Conservation (phyloP, 2,329 filamentous ascomycete genomes). For the Colletotrichum cereale region DNA sequence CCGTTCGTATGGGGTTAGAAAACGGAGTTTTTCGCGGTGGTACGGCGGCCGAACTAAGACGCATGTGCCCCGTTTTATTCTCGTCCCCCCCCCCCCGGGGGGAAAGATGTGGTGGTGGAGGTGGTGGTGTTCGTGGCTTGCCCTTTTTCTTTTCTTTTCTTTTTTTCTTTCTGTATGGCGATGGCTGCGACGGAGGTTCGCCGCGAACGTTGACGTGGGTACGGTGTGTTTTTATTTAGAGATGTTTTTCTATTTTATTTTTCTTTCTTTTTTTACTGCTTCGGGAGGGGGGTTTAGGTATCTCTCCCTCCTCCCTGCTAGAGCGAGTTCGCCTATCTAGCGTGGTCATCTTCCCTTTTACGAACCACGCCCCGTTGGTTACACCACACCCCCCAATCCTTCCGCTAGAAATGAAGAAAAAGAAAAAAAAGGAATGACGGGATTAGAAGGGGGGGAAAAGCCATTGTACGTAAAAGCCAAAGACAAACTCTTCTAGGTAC, state of each 20-base stretch:
- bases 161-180: not conserved
- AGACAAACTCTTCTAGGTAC: too few species aligned
- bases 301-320: too few species aligned
- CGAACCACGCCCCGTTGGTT: too few species aligned
- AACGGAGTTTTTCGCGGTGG: slow-evolving; percentile 34
- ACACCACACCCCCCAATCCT: too few species aligned
- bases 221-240: not conserved
- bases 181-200: not conserved
- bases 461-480: too few species aligned
- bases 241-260: not conserved
- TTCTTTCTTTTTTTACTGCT: not conserved
- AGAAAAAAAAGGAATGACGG: not conserved
- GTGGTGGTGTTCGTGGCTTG: not conserved
- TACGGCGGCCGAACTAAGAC: slow-evolving; percentile 31
- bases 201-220: not conserved
- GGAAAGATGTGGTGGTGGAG: too few species aligned
- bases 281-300: too few species aligned
- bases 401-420: not conserved
- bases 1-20: too few species aligned
- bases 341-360: not conserved
- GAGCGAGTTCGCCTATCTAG: too few species aligned
- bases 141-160: not conserved
- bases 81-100: not conserved
- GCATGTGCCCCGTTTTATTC: slow-evolving; percentile 8
- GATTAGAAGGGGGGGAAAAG: too few species aligned